Base-by-base conservation (phyloP, 768 basidiomycete species). In the Boletus insuetus region DNA sequence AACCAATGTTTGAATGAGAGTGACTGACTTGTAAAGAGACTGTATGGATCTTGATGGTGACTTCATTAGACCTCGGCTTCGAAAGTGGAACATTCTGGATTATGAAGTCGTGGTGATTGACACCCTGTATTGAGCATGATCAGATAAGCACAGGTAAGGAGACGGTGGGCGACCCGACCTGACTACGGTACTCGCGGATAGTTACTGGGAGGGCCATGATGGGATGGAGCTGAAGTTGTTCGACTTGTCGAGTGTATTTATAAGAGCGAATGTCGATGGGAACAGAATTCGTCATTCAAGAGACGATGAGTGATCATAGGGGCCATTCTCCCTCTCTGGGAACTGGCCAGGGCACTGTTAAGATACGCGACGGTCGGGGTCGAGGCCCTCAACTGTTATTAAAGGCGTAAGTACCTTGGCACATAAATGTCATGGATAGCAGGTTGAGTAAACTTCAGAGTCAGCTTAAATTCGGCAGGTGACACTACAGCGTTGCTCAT, bases 41-140 rank as follows among this genome's bases (percentile, higher is more conserved):
- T 0, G 82, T 80, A 52, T 80, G 78, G 11, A 81, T 70, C 60
- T 80, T 81, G 58, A 85, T 77, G 24, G 83, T 73, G 8, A 83
- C 83, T 51, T 86, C 78, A 22, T 65, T 73, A 1, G 79, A 64
- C 46, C 72, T 76, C 2, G 75, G 78, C 47, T 68, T 59, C 0
- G 67, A 64, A 34, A 73, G 55, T 10, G 65, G 52, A 12, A 53
- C 58, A 41, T 67, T 56, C 40, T 58, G 60, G 38, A 75, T 41
- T 10, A 59, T 65, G 37, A 73, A 63, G 49, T 72, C 70, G 34
- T 65, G 60, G 53, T 68, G 46, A 51, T 59, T 63, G 32, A 61
- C 61, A 34, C 61, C 60, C 70, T 71, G 34, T 17, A 16, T 47
- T 12, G 11, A 38, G 35, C 10, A n/a, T n/a, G 43, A 22, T 54